These are phyloP conservation scores for Pythium plurisporium DNA, from an alignment of 352 stramenopile genomes.

Conservation along the genomic window DNA sequence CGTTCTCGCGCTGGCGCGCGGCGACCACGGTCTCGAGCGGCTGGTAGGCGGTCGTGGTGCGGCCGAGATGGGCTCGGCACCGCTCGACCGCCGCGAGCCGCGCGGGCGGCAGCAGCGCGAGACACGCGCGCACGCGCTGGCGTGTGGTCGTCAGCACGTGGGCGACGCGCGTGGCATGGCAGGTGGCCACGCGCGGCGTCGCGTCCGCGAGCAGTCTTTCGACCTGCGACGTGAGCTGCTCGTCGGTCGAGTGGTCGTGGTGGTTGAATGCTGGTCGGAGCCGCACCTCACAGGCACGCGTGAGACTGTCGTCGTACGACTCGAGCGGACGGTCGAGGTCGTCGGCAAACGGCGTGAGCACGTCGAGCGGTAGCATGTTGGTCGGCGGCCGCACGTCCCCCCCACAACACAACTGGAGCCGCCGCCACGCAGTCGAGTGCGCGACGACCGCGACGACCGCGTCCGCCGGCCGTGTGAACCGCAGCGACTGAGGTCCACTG, in stretches of 20 bases:
- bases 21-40: constrained; percentile 4
- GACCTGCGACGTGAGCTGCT: constrained; percentile 31
- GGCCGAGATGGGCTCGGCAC: neutral
- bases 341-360: constrained; percentile 29
- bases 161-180: constrained; percentile 15
- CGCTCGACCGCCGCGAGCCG: neutral
- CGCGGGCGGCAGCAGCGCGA: constrained; percentile 1
- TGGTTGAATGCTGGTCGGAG: neutral
- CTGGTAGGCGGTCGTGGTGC: constrained; percentile 15
- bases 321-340: constrained; percentile 37
- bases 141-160: constrained; percentile 18
- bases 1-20: constrained; percentile 10
- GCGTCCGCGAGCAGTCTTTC: constrained; percentile 37
- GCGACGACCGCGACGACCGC: constrained; percentile 37
- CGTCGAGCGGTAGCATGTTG: constrained; percentile 35
- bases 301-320: constrained; percentile 31
- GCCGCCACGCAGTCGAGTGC: constrained; percentile 66
- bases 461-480: constrained; percentile 32
- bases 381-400: constrained; percentile 9
- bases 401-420: constrained; percentile 28
- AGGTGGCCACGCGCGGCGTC: constrained; percentile 7
- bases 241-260: neutral
- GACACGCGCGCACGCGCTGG: constrained; percentile 17
- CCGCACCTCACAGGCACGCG: constrained; percentile 17
- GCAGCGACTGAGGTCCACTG: constrained; percentile 16